Conservation (phyloP, 2,329 filamentous ascomycete genomes). For the Fusarium sp. region DNA sequence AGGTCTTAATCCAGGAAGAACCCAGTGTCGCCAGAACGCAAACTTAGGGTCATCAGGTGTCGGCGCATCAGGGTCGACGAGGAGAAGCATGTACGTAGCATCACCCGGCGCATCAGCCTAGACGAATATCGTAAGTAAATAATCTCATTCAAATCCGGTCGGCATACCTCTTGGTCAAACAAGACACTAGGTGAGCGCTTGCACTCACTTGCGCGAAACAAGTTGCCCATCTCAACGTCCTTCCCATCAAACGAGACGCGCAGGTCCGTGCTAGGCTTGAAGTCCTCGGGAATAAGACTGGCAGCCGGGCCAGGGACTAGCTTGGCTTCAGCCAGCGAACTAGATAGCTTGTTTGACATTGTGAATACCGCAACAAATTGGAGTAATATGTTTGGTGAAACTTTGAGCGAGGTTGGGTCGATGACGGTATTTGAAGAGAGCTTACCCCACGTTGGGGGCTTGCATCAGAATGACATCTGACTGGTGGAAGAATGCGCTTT, state of each 20-base stretch:
- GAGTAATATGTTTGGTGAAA: not conserved
- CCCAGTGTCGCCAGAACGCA: constrained; percentile 66
- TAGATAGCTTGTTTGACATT: constrained; percentile 41
- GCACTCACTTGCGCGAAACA: constrained; percentile 55
- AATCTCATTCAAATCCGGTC: rapidly evolving
- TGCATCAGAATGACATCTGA: constrained; percentile 21
- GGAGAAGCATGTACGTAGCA: constrained; percentile 58
- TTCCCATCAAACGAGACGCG: constrained; percentile 52
- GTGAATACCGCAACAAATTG: not conserved
- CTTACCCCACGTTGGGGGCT: constrained; percentile 36
- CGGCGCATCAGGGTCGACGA: constrained; percentile 66
- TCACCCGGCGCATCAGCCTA: constrained; percentile 43
- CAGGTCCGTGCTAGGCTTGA: constrained; percentile 56
- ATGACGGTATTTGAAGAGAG: constrained; percentile 36
- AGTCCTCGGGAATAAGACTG: constrained; percentile 54
- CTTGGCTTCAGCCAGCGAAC: constrained; percentile 51
- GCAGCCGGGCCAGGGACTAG: constrained; percentile 56
- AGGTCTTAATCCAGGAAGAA: constrained; percentile 56
- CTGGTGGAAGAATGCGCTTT: constrained; percentile 29
- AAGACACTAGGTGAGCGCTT: constrained; percentile 52
- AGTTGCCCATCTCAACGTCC: constrained; percentile 51
- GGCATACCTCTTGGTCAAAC: constrained; percentile 49
- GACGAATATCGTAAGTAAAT: not conserved
- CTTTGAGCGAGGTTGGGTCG: constrained; percentile 6
- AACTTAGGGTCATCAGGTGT: constrained; percentile 66